Base-by-base conservation (phyloP, 2,329 filamentous ascomycete species). In the Chaetomium sp. region DNA sequence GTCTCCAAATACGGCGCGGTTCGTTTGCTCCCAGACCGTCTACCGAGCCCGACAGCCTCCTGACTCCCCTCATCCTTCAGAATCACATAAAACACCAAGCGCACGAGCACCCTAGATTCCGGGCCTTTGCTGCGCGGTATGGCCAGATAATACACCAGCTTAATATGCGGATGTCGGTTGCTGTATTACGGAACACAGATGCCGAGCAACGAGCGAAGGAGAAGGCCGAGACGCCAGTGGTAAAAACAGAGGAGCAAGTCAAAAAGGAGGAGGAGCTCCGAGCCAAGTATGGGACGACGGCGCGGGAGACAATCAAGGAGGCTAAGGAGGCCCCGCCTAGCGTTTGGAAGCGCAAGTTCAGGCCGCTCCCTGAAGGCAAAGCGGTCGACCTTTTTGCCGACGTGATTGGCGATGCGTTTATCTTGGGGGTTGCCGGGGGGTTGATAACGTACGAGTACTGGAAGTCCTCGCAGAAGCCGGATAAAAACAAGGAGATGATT, bases 1-100 rank as follows among this genome's bases (percentile, higher is more conserved):
- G 77, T 89, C 60, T 89, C 87, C 63, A 89, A 89, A 77, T 89
- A 89, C 80, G 87, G 87, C 73, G 87, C 87, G 62, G 87, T 89
- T 83, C 70, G 85, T 77, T 33, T 27, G 7, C 51, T 68, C 49
- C 29, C 50, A 5, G 35, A 7, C 12, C 35, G 25, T 60, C 29
- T 9, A 31, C 9, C 38, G 3, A 9, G 13, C 29, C 29, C 27
- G 33, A 21, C 50, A 10, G 27, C 47, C 62, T 35, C 29, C 62
- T 67, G 54, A 61, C 51, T 42, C 67, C 63, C 33, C 23, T 25
- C 27, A 47, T 21, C 49, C 21, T 23, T n/a, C 67, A 89, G 87
- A 89, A 89, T 74, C 85, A 79, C 69, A 89, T 89, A 72, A 89
- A 89, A 73, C 77, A 79, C 35, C 86, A 87, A 75, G 87, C 87